These are phyloP conservation scores for Diutina ranongensis DNA, from an alignment of 1,139 yeast genomes.

Conservation along the genomic window DNA sequence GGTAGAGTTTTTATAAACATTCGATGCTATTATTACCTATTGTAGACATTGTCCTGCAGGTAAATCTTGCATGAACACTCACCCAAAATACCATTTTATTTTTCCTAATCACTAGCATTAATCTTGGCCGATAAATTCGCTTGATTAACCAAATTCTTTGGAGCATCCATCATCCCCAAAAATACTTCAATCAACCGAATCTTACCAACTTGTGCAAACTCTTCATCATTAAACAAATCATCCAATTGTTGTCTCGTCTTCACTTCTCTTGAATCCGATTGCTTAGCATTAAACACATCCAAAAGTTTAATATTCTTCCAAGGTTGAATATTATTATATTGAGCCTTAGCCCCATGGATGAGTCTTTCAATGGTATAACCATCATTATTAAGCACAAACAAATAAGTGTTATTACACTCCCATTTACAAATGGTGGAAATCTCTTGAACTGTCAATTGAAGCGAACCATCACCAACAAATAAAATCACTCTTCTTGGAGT, in stretches of 20 bases:
- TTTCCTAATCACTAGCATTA: constrained; percentile 23
- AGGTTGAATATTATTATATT: constrained; percentile 70
- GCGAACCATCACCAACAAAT: constrained; percentile 85
- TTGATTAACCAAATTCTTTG: constrained; percentile 42
- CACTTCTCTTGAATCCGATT: constrained; percentile 43
- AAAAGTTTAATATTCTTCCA: constrained; percentile 68
- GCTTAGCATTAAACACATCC: constrained; percentile 62
- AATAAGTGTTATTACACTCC: constrained; percentile 57
- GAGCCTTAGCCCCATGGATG: constrained; percentile 70
- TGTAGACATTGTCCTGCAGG: too few species aligned
- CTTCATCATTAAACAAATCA: constrained; percentile 37
- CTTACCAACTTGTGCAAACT: constrained; percentile 48
- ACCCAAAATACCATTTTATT: too few species aligned
- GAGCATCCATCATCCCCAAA: constrained; percentile 78
- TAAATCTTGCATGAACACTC: too few species aligned
- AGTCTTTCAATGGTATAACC: constrained; percentile 87
- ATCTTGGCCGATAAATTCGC: constrained; percentile 57
- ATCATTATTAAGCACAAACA: constrained; percentile 73
- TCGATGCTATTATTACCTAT: too few species aligned
- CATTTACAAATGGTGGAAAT: constrained; percentile 58
- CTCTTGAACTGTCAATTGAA: constrained; percentile 82
- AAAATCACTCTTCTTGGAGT: constrained; percentile 62
- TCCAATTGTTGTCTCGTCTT: constrained; percentile 59
- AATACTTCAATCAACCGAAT: constrained; percentile 72
- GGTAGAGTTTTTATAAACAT: constrained; percentile 16